A percentile compares a stretch with the other conserved stretches of the same genome.
phyloP scores from a whole-genome alignment of 768 basidiomycete species.

The Lactarius evosmus region DNA sequence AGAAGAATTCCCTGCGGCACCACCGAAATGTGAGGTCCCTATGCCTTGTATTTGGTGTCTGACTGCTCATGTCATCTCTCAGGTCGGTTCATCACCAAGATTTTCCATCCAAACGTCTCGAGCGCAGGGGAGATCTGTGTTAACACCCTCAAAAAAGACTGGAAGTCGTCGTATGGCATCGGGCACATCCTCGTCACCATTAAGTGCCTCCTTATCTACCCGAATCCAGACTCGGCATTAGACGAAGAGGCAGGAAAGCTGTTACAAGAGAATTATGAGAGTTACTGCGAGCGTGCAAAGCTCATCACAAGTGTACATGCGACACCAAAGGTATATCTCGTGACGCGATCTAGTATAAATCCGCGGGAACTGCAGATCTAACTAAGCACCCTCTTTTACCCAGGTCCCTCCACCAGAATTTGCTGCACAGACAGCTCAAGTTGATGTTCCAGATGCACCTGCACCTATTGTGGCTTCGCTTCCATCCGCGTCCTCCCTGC shows the following conservation, averaged over 20 bases:
- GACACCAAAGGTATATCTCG: slow-evolving; percentile 57
- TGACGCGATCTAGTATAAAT: not conserved
- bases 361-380: not conserved
- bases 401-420: slow-evolving; percentile 64
- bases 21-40: slow-evolving; percentile 80
- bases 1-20: slow-evolving; percentile 89
- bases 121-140: slow-evolving; percentile 90
- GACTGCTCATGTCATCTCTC: not conserved
- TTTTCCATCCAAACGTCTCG: slow-evolving; percentile 97
- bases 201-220: slow-evolving; percentile 94
- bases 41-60: not conserved
- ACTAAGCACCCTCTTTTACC: not conserved
- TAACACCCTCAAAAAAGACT: slow-evolving; percentile 96
- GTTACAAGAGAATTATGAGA: slow-evolving; percentile 83
- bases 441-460: slow-evolving; percentile 33
- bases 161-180: slow-evolving; percentile 90
- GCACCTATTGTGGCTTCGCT: slow-evolving; percentile 34
- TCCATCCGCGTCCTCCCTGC: slow-evolving; percentile 34
- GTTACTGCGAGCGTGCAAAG: slow-evolving; percentile 80
- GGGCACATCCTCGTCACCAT: slow-evolving; percentile 88
- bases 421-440: slow-evolving; percentile 33
- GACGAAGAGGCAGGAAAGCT: slow-evolving; percentile 96
- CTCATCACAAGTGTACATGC: slow-evolving; percentile 92
- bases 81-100: slow-evolving; percentile 93
- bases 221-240: slow-evolving; percentile 93